Percentiles rank a stretch among this genome's conserved stretches.
These are phyloP conservation scores for Carex littledalei DNA, from an alignment of 176 grass and related monocot species.

Conservation along the genomic window DNA sequence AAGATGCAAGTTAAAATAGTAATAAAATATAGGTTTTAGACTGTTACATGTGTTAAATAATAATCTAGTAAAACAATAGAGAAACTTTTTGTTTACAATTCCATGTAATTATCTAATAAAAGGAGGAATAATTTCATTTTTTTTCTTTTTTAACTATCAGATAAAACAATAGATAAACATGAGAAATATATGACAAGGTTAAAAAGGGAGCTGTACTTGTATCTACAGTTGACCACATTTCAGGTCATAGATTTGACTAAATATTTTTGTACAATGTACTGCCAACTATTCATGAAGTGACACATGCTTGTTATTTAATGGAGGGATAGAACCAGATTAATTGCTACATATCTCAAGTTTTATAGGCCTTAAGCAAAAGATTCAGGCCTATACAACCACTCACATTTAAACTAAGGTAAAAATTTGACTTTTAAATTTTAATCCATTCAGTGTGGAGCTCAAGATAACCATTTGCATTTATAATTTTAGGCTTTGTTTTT, in stretches of 20 bases:
- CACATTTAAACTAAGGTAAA: not conserved
- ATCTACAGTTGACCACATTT: not conserved
- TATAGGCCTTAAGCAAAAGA: constrained; percentile 10
- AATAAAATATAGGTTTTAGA: too few species aligned
- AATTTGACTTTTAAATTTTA: constrained; percentile 3
- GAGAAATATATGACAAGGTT: not conserved
- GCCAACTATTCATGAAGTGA: not conserved
- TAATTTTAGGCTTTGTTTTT: not conserved
- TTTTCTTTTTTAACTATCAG: not conserved
- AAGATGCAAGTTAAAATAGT: too few species aligned
- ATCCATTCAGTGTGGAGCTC: constrained; percentile 15
- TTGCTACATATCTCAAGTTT: not conserved
- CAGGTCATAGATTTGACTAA: not conserved
- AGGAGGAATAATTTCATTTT: not conserved
- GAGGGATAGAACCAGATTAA: not conserved
- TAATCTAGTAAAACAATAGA: too few species aligned
- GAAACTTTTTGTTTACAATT: too few species aligned
- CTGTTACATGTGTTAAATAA: too few species aligned
- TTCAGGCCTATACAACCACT: not conserved
- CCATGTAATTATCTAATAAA: not conserved
- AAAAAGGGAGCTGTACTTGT: not conserved
- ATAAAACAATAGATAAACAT: not conserved
- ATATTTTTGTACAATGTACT: not conserved
- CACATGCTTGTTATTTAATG: constrained; percentile 20
- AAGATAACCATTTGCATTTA: constrained; percentile 20